Evolutionary conservation across 345 rosid species (phyloP), one percentile per base, ranked within the genome.

Genomic region (Camelina neglecta): DNA sequence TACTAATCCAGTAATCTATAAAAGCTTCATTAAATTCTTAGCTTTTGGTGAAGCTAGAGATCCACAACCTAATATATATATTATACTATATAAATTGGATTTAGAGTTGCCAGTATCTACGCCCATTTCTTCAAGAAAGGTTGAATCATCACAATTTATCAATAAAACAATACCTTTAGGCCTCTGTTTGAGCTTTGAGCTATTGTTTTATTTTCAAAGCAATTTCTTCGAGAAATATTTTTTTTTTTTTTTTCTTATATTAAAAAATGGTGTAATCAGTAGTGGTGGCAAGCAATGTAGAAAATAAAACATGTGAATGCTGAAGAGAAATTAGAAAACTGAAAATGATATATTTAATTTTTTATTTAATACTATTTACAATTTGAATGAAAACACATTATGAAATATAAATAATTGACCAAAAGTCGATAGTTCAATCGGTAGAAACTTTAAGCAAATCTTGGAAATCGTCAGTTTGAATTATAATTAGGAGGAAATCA

Each of bases 1-100:
- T 71, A 33, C 15, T 13, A 44, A 69, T 69, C 73, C 38, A 42
- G 42, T 56, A 69, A 69, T 31, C 64, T 54, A 12, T 69, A 58
- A 44, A 31, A 12, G 58, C 74, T 69, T 69, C 56, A 57, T 69
- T 69, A 18, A 69, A 18, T 31, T 69, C 65, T 39, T 57, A 42
- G 55, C 63, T 69, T 68, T 68, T 55, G 63, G 51, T 42, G 42
- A 69, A 69, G 64, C 16, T 26, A 55, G 11, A 38, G 21, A 23
- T 67, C 60, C 50, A 38, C 26, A 54, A 33, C 18, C 55, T 33
- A 36, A 16, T 59, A 18, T 18, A n/a, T 16, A 42, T 41, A 7
- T 41, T 4, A 29, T 29, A 48, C 5, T 11, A 53, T 55, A 1
- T 39, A 24, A 24, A 23, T 68, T n/a, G n/a, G 18, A 24, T 55